These are phyloP conservation scores for Hymenoscyphus occultus DNA, from an alignment of 2,329 filamentous ascomycete species.

Conservation along the genomic window DNA sequence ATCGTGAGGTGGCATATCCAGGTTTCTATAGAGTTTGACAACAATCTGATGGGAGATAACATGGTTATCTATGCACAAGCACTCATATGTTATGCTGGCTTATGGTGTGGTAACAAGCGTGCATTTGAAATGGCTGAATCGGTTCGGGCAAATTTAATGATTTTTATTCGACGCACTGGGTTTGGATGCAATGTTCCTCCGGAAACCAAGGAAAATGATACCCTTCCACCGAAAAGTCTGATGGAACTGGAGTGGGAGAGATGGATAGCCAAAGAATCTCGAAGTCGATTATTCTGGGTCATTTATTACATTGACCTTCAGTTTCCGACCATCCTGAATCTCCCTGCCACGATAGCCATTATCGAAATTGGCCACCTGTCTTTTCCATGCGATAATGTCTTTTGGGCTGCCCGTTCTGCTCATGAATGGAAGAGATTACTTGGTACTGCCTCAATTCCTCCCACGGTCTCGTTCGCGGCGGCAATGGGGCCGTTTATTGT, in stretches of 20 bases:
- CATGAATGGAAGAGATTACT: slow-evolving; percentile 28
- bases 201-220: neutral
- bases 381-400: slow-evolving; percentile 31
- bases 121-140: slow-evolving; percentile 28
- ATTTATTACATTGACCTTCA: slow-evolving; percentile 28
- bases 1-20: slow-evolving; percentile 28
- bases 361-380: slow-evolving; percentile 25
- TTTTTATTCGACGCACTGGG: slow-evolving; percentile 22
- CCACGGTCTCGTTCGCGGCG: slow-evolving; percentile 25
- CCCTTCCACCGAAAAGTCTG: slow-evolving; percentile 4
- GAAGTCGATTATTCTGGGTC: slow-evolving; percentile 27
- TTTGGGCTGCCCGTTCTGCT: slow-evolving; percentile 28
- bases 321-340: slow-evolving; percentile 27
- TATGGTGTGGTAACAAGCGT: slow-evolving; percentile 32
- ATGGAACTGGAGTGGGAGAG: slow-evolving; percentile 21
- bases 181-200: slow-evolving; percentile 12
- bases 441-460: slow-evolving; percentile 24
- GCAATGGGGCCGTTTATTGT: slow-evolving; percentile 29
- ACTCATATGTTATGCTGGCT: slow-evolving; percentile 25
- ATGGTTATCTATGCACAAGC: slow-evolving; percentile 30
- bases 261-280: slow-evolving; percentile 27
- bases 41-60: slow-evolving; percentile 24
- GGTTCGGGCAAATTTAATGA: slow-evolving; percentile 27
- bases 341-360: slow-evolving; percentile 27
- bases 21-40: slow-evolving; percentile 25